A percentile compares a stretch with the other conserved stretches of the same genome.
Conservation (phyloP, 2,329 filamentous ascomycete genomes). For the Ceratocystis cubensis region DNA sequence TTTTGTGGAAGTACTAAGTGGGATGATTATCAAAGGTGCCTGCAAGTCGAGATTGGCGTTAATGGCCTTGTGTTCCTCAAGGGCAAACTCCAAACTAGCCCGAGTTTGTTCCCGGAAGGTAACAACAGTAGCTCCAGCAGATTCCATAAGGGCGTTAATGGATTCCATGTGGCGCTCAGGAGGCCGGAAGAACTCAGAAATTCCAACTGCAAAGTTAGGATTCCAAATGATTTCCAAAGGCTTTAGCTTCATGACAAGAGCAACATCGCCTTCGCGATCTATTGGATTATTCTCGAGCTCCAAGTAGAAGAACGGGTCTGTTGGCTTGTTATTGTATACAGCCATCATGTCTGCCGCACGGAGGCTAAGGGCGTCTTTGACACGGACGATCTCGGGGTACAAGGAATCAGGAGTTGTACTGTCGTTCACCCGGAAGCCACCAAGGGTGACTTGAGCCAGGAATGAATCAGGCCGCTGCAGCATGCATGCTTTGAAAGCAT, state of each 20-base stretch:
- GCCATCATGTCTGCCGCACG: background rate
- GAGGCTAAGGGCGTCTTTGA: constrained; percentile 63
- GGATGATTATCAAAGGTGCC: constrained; percentile 89
- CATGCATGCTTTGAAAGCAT: constrained; percentile 83
- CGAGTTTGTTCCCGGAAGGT: constrained; percentile 89
- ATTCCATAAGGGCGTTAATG: constrained; percentile 89
- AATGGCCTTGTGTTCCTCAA: constrained; percentile 96
- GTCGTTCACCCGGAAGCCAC: constrained; percentile 87
- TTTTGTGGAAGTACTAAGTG: constrained; percentile 74
- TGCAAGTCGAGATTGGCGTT: constrained; percentile 93
- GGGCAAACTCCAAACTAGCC: constrained; percentile 86
- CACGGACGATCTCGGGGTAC: constrained; percentile 87
- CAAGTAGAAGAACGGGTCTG: constrained; percentile 80
- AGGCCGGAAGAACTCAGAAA: constrained; percentile 90
- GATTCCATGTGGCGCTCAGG: constrained; percentile 98
- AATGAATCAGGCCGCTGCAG: constrained; percentile 84
- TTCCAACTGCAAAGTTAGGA: constrained; percentile 77
- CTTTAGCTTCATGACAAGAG: constrained; percentile 80
- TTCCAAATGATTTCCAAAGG: constrained; percentile 98
- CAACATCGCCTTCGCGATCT: constrained; percentile 81
- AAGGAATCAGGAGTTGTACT: constrained; percentile 84
- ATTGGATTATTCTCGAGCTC: constrained; percentile 92
- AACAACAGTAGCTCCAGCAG: constrained; percentile 88
- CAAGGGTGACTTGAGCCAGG: constrained; percentile 76
- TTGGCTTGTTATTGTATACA: background rate